Conservation (phyloP, 2,329 filamentous ascomycete species). For the Cladosporium sp. region DNA sequence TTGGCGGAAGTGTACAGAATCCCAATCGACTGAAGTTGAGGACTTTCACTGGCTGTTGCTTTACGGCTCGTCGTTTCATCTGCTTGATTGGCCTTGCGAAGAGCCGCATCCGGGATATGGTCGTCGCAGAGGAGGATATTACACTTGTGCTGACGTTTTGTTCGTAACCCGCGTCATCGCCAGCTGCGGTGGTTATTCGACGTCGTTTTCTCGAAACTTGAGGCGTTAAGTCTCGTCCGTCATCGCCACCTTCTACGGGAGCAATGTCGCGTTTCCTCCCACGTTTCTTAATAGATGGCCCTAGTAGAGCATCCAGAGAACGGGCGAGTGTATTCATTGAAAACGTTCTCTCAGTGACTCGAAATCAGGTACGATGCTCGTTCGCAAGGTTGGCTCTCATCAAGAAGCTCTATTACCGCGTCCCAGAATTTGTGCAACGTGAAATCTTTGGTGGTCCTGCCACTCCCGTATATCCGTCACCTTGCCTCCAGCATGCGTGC, state of each 20-base stretch:
- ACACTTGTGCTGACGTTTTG: too few relatives aligned
- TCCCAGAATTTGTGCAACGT: background rate
- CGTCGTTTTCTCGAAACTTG: background rate
- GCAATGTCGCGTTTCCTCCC: background rate
- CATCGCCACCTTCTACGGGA: background rate
- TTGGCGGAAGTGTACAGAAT: background rate
- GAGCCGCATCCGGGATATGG: background rate
- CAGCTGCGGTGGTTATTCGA: background rate
- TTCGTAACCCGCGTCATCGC: background rate
- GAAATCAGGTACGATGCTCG: background rate
- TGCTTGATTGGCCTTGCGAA: background rate
- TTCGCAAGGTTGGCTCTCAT: background rate
- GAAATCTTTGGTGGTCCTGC: background rate
- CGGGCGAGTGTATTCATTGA: background rate
- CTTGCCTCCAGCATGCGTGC: background rate
- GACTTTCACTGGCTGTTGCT: background rate
- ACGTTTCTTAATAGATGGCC: background rate
- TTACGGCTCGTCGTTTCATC: background rate
- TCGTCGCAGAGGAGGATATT: background rate
- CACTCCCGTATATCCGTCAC: background rate
- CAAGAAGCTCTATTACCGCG: background rate
- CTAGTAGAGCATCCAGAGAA: background rate
- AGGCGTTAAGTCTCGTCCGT: background rate
- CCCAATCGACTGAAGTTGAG: slow-evolving; percentile 10
- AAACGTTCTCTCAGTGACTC: background rate